Evolutionary conservation across 2,329 filamentous ascomycete species (phyloP).

Genomic region (Chaetothyriales sp.): DNA sequence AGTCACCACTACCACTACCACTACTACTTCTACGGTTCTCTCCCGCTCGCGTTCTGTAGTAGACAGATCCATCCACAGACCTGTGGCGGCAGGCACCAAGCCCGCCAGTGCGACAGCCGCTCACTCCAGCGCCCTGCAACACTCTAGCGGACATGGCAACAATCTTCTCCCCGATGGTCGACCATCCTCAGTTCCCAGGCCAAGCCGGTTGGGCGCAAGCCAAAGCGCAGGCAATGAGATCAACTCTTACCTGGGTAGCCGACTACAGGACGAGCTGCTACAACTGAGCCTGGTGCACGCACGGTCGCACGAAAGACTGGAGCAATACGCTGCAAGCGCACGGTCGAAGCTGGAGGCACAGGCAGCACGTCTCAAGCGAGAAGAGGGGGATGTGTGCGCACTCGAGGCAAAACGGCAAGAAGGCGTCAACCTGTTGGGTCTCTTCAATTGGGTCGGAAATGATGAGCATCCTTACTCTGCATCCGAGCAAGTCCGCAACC

Average conservation of each 20-base stretch:
- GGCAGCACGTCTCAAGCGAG: slow-evolving; percentile 17
- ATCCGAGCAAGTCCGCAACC: neutral
- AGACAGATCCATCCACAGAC: neutral
- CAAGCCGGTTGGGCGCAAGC: slow-evolving; percentile 7
- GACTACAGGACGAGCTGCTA: slow-evolving; percentile 29
- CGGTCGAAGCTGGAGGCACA: slow-evolving; percentile 1
- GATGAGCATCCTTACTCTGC: neutral
- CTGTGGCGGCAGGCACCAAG: neutral
- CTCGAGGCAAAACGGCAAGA: slow-evolving; percentile 23
- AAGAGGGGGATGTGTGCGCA: slow-evolving; percentile 20
- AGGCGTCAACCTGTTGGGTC: slow-evolving; percentile 21
- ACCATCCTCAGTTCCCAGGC: slow-evolving; percentile 5
- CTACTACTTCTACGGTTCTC: neutral
- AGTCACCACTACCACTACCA: slow-evolving; percentile 4
- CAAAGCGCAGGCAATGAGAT: slow-evolving; percentile 9
- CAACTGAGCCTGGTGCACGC: slow-evolving; percentile 28
- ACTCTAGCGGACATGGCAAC: slow-evolving; percentile 22
- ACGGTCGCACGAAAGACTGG: slow-evolving; percentile 5
- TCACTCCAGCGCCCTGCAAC: slow-evolving; percentile 26
- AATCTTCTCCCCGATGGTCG: slow-evolving; percentile 19
- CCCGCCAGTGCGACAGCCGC: slow-evolving; percentile 6
- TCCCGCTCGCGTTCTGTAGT: neutral
- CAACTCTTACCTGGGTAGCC: slow-evolving; percentile 19
- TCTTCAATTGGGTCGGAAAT: slow-evolving; percentile 3
- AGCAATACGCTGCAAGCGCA: slow-evolving; percentile 7